A percentile compares a stretch with the other conserved stretches of the same genome.
Evolutionary conservation across 306 rosid species (phyloP).

Genomic region (Corylus avellana): DNA sequence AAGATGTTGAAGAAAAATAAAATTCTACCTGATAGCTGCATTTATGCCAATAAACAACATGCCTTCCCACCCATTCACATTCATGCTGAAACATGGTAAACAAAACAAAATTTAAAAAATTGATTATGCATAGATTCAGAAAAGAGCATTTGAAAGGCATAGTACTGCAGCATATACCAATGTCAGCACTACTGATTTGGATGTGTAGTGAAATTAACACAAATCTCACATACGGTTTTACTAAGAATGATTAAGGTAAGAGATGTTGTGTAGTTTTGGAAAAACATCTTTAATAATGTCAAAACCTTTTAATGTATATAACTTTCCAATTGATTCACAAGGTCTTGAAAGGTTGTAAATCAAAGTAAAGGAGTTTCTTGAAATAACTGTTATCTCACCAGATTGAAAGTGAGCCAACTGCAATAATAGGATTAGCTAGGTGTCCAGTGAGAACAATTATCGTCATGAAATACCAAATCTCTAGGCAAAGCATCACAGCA

Average conservation of each 20-base stretch:
- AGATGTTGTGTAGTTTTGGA: no score
- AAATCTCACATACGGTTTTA: background rate
- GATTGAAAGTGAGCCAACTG: constrained; percentile 95
- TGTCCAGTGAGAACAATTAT: constrained; percentile 96
- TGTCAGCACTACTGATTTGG: background rate
- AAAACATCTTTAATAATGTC: no score
- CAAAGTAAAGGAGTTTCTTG: background rate
- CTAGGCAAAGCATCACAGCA: constrained; percentile 91
- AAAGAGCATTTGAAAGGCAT: background rate
- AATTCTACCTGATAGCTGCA: constrained; percentile 84
- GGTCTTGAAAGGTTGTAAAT: background rate
- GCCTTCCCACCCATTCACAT: constrained; percentile 95
- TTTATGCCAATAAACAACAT: constrained; percentile 93
- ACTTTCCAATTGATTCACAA: background rate
- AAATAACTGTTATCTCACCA: constrained; percentile 50
- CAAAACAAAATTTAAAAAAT: background rate
- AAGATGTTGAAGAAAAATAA: background rate
- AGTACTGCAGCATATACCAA: background rate
- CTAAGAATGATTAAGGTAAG: background rate
- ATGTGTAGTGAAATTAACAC: background rate
- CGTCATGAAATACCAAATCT: constrained; percentile 97
- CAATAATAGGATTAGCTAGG: constrained; percentile 80
- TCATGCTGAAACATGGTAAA: constrained; percentile 67
- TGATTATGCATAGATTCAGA: background rate
- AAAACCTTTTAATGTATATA: no score